Base-by-base conservation (phyloP, 2,329 filamentous ascomycete genomes). In the Cyphellophora europaea region DNA sequence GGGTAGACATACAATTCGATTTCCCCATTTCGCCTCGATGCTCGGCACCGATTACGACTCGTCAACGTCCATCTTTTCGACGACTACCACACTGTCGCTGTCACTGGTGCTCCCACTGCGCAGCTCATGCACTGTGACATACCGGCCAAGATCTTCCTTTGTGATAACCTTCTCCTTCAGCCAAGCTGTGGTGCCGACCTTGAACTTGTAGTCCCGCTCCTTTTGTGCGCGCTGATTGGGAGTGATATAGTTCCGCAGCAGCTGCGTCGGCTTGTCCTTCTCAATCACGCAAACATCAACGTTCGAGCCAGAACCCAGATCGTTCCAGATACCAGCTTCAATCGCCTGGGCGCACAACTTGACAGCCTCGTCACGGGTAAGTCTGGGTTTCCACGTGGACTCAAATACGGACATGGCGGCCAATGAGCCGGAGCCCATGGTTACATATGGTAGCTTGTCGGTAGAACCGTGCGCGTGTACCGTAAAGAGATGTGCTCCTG, bases 331-430 rank as follows among this genome's bases (percentile, higher is more conserved):
- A 79, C 91, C 91, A 8, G 93, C 82, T 66, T 87, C 71, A 55
- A 98, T 95, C 30, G 89, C 89, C 50, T 95, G 80, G 37, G 82
- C 74, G 56, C 80, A 80, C 44, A 95, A 69, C 54, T 80, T 77
- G 40, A 95, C 69, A n/a, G 88, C 88, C 32, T 83, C 83, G 23
- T 93, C 82, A 50, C 76, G 71, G 45, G 74, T 81, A 57, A 95
- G 61, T 42, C 77, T 66, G 5, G 77, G 67, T 72, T 88, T 85
- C 93, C 93, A 98, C 64, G 81, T 79, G 32, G 88, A 93, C 71
- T 98, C 91, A 56, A 98, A 98, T 33, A 98, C 83, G 19, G 84
- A 85, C 91, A 98, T 98, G 57, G 91, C 91, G 17, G 91, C 91
- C 49, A 98, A 70, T 31, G 86, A 94, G 46, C 91, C 91, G 15